phyloP scores from a whole-genome alignment of 441 rosid genomes.

The Aleurites moluccanus region DNA sequence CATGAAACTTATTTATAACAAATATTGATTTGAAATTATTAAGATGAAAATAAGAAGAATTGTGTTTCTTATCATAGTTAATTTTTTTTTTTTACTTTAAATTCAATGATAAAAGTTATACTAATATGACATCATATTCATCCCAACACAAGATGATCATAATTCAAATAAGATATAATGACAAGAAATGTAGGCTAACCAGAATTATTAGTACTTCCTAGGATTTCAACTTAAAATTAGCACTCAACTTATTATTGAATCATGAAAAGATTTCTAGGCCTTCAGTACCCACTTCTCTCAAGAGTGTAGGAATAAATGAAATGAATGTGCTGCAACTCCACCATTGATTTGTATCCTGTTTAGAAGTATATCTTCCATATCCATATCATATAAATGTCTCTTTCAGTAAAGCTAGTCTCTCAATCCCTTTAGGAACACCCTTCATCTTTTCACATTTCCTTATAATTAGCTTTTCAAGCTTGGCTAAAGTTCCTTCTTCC shows the following conservation, averaged over 20 bases:
- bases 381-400: neutral
- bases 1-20: no score
- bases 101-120: no score
- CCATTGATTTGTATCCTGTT: neutral
- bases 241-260: neutral
- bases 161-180: no score
- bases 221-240: no score
- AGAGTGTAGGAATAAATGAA: slow-evolving; percentile 6
- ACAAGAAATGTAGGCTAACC: no score
- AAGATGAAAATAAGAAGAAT: no score
- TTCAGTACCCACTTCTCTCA: neutral
- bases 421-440: neutral
- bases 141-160: no score
- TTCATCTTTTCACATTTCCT: neutral
- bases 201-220: no score
- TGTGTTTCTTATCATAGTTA: no score
- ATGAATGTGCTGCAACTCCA: neutral
- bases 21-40: no score
- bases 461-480: neutral
- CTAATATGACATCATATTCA: no score
- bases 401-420: neutral
- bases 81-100: no score
- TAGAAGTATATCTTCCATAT: neutral
- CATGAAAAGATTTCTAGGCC: neutral
- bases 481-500: neutral